Conservation (phyloP, 106 monocot genomes). For the Vanilla planifolia region DNA sequence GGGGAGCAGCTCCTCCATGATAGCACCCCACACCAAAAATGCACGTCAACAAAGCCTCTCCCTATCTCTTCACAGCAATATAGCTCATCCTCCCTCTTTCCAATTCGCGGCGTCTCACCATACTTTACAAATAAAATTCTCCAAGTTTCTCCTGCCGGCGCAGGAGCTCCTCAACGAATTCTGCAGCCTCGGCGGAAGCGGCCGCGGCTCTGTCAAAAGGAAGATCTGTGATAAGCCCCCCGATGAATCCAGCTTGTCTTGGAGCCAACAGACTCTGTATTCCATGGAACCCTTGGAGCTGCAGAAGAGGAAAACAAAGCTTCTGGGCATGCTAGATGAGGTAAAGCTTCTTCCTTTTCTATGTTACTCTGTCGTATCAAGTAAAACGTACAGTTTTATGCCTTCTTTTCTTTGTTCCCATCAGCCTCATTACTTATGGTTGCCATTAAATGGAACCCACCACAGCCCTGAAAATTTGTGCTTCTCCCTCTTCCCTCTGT, state of each 20-base stretch:
- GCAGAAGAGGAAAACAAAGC: slow-evolving; percentile 43
- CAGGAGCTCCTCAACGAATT: slow-evolving; percentile 48
- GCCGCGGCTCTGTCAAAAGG: too few species aligned
- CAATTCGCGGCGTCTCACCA: background rate
- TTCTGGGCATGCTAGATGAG: slow-evolving; percentile 56
- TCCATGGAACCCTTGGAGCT: slow-evolving; percentile 51
- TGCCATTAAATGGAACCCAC: slow-evolving; percentile 28
- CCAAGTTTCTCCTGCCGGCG: slow-evolving; percentile 36
- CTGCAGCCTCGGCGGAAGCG: slow-evolving; percentile 22
- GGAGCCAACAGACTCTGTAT: slow-evolving; percentile 13
- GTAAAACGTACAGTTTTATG: slow-evolving; percentile 30
- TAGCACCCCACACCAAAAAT: background rate
- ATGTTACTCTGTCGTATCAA: too few species aligned
- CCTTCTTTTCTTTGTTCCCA: slow-evolving; percentile 25
- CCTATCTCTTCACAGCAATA: slow-evolving; percentile 10
- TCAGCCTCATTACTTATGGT: slow-evolving; percentile 15
- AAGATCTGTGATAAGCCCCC: background rate
- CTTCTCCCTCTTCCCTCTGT: too few species aligned
- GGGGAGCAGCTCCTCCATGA: background rate
- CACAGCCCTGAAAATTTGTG: too few species aligned
- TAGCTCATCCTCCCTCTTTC: background rate
- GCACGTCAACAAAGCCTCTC: slow-evolving; percentile 3
- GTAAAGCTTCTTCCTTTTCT: slow-evolving; percentile 12
- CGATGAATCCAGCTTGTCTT: background rate
- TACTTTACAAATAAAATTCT: slow-evolving; percentile 20